Evolutionary conservation across 129 eudicot genomes (phyloP).

Genomic region (Lactuca saligna): DNA sequence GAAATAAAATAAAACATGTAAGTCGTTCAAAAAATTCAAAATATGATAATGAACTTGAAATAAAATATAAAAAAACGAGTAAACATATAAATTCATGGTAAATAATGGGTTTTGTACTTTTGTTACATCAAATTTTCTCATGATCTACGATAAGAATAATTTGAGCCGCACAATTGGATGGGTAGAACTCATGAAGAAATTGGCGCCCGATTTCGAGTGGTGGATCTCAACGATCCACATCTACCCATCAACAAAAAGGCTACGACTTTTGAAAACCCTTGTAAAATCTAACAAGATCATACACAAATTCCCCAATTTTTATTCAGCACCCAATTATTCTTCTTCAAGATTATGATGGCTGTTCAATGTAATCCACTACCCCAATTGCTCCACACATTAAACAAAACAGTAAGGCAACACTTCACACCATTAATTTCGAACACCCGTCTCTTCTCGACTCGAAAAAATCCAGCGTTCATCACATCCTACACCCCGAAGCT

Average conservation of each 20-base stretch:
- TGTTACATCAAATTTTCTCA: no score
- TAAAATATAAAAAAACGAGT: no score
- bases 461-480: slow-evolving; percentile 20
- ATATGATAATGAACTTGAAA: no score
- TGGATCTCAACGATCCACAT: slow-evolving; percentile 28
- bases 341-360: slow-evolving; percentile 39
- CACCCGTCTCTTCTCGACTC: slow-evolving; percentile 28
- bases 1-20: no score
- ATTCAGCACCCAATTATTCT: no score
- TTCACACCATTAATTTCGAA: slow-evolving; percentile 31
- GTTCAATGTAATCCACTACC: slow-evolving; percentile 39
- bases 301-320: neutral
- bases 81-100: no score
- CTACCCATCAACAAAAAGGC: slow-evolving; percentile 10
- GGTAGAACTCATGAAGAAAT: neutral
- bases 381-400: slow-evolving; percentile 33
- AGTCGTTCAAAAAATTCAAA: no score
- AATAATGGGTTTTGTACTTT: no score
- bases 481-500: slow-evolving; percentile 28
- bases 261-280: slow-evolving; percentile 1
- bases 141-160: neutral
- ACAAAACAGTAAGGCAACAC: slow-evolving; percentile 33
- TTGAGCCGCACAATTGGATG: neutral
- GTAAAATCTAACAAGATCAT: neutral
- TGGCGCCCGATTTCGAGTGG: neutral